Percentiles rank a stretch among this genome's conserved stretches.
phyloP scores from a whole-genome alignment of 345 rosid genomes.

The Lepidium sativum region DNA sequence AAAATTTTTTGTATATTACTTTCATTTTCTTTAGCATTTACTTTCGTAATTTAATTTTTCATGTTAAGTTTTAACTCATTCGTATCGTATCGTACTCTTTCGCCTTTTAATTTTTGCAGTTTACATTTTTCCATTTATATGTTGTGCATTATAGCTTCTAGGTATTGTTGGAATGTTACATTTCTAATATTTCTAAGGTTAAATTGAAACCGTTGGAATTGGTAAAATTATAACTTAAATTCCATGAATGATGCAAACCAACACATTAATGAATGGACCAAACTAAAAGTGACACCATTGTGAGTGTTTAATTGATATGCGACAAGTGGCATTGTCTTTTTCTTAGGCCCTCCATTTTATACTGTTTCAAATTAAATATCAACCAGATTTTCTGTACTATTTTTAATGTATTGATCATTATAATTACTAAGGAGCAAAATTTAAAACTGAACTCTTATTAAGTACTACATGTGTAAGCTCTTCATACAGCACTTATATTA shows the following conservation, averaged over 20 bases:
- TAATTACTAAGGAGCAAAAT: too few species aligned
- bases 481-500: too few species aligned
- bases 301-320: neutral
- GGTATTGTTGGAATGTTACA: neutral
- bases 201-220: neutral
- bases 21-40: slow-evolving; percentile 16
- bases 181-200: neutral
- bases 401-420: too few species aligned
- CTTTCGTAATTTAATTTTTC: slow-evolving; percentile 4
- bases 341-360: neutral
- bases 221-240: neutral
- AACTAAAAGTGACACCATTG: slow-evolving; percentile 11
- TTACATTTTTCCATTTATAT: neutral
- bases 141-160: neutral
- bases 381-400: too few species aligned
- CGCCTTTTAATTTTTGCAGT: slow-evolving; percentile 1
- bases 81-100: slow-evolving; percentile 14
- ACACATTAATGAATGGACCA: slow-evolving; percentile 16
- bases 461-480: too few species aligned
- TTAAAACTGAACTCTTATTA: too few species aligned
- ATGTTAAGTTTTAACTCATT: slow-evolving; percentile 13
- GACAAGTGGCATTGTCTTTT: slow-evolving; percentile 12
- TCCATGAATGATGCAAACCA: neutral
- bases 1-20: slow-evolving; percentile 20
- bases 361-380: too few species aligned